Conservation (phyloP, 164 flowering plant genomes). For the Tetracentron sinense region DNA sequence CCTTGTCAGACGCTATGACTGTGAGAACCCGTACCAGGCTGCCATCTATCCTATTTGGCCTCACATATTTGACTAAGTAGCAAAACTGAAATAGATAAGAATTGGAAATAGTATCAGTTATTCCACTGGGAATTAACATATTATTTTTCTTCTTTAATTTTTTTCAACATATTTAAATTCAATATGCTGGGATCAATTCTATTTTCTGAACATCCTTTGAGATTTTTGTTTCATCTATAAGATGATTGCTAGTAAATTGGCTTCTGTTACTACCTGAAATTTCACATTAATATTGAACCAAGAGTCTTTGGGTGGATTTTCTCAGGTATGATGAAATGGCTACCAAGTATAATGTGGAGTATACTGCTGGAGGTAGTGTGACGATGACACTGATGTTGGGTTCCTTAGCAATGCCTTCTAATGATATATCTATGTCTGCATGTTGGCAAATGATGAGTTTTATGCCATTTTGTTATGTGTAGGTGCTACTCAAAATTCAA, state of each 20-base stretch:
- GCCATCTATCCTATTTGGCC: background rate
- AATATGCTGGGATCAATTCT: no score
- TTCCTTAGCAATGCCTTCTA: background rate
- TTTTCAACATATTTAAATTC: no score
- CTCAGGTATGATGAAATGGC: conserved; percentile 73
- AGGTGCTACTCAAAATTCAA: conserved; percentile 98
- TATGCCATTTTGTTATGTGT: conserved; percentile 13
- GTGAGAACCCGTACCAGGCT: background rate
- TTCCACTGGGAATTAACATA: no score
- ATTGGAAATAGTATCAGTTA: background rate
- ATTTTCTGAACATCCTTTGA: no score
- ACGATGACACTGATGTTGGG: background rate
- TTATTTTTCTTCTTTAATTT: no score
- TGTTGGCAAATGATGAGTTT: conserved; percentile 3
- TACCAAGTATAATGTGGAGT: conserved; percentile 52
- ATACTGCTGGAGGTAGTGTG: conserved; percentile 76
- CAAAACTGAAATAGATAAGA: background rate
- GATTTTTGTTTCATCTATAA: no score
- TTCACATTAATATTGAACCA: background rate
- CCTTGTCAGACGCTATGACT: background rate
- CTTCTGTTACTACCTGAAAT: background rate
- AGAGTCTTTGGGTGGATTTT: conserved; percentile 14
- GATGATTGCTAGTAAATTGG: no score
- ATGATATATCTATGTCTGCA: background rate
- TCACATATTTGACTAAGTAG: background rate